Base-by-base conservation (phyloP, 768 basidiomycete genomes). In the Psilocybe subaeruginosa region DNA sequence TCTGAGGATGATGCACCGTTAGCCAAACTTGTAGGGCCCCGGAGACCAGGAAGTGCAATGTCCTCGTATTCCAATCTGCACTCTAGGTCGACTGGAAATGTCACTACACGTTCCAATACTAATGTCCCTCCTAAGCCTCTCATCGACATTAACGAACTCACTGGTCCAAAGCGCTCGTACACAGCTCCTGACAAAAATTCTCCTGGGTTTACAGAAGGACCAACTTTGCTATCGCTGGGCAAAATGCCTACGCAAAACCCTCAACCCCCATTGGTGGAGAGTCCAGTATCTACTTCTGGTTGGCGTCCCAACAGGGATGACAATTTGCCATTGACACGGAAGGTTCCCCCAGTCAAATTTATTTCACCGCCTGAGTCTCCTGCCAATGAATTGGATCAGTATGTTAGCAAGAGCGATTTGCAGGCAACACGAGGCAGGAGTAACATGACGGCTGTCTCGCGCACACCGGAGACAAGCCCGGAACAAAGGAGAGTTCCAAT, bases 1-100 rank as follows among this genome's bases (percentile, higher is more conserved):
- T 78, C 78, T 35, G 83, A 81, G 27, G 85, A 84, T 55, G 83
- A 89, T 60, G 82, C 85, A 1, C 91, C 91, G 11, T 78, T 93
- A 37, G 86, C 88, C 0, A 79, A 76, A 1, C 77, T 91, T 37
- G 74, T 90, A 6, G 78, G 78, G 0, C 90, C 91, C 9, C 81
- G 78, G 51, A 81, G 91, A 37, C 90, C 91, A 14, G 89, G 88
- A 16, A 90, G 87, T 64, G 80, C 88, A 16, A 72, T 81, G 60
- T 84, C 83, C 6, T 74, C 76, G 6, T 72, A 73, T 58, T 78
- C 78, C 16, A 73, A 69, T 63, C 49, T 67, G 17, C 57, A 65
- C 47, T 41, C 65, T 3, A 63, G 68, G 30, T 67, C 66, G 17
- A 61, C 64, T 16, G 69, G 70, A 43, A 73, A 71, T 58, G 61